Percentiles rank a stretch among this genome's conserved stretches.
phyloP scores from a whole-genome alignment of 2,329 filamentous ascomycete species.

The Coleophoma eucalyptorum region DNA sequence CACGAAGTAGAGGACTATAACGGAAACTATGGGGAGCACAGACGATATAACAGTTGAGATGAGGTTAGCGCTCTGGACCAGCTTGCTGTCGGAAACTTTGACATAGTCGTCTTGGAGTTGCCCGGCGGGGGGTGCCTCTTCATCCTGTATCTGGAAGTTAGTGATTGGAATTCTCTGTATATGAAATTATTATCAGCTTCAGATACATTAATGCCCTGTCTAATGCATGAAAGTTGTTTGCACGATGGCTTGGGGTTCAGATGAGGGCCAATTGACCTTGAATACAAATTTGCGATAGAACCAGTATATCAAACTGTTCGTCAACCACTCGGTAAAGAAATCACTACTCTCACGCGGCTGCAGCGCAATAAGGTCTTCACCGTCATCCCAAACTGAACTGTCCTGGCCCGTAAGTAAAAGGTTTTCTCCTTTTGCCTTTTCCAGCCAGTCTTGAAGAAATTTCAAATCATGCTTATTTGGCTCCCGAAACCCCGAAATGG shows the following conservation, averaged over 20 bases:
- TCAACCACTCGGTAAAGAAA: not conserved
- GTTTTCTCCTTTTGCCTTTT: not conserved
- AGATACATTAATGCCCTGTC: no score
- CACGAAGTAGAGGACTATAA: conserved; percentile 5
- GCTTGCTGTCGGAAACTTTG: no score
- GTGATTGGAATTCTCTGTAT: no score
- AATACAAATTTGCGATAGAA: not conserved
- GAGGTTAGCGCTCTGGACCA: no score
- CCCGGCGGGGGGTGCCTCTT: no score
- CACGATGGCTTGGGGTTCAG: not conserved
- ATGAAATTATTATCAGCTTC: no score
- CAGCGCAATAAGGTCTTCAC: not conserved
- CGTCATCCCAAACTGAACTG: not conserved
- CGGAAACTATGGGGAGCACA: not conserved
- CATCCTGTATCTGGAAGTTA: no score
- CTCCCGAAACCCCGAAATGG: not conserved
- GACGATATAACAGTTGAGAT: not conserved
- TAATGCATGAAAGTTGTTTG: no score
- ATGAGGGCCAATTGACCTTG: not conserved
- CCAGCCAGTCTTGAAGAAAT: not conserved
- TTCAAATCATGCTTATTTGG: not conserved
- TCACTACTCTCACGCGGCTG: not conserved
- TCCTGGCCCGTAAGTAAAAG: not conserved
- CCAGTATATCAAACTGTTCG: not conserved
- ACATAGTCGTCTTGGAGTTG: no score